Evolutionary conservation across 169 alveolate species (phyloP).

Genomic region (Cytauxzoon felis): DNA sequence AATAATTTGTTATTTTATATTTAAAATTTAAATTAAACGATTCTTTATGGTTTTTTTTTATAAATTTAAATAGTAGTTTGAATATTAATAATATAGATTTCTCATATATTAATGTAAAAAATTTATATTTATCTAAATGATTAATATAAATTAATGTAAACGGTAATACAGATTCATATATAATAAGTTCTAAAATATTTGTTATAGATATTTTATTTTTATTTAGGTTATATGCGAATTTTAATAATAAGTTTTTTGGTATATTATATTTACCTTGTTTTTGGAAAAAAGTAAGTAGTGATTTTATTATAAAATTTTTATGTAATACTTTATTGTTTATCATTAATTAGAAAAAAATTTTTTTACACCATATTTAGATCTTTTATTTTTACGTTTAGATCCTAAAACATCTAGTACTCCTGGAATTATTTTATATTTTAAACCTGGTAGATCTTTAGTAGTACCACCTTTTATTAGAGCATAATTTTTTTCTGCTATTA

Average conservation of each 20-base stretch:
- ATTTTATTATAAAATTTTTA: slow-evolving; percentile 1
- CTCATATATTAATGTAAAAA: not conserved
- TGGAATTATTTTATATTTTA: slow-evolving; percentile 46
- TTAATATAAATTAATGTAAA: not conserved
- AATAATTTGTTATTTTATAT: slow-evolving; percentile 5
- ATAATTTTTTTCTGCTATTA: slow-evolving; percentile 49
- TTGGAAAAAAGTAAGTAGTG: slow-evolving; percentile 6
- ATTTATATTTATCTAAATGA: slow-evolving; percentile 4
- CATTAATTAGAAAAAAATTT: not conserved
- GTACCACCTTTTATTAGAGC: slow-evolving; percentile 52
- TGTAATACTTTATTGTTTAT: not conserved
- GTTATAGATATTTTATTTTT: not conserved
- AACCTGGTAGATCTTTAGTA: slow-evolving; percentile 43
- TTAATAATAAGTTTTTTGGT: slow-evolving; percentile 12
- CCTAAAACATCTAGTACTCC: slow-evolving; percentile 41
- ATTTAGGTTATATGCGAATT: not conserved
- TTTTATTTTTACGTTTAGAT: slow-evolving; percentile 27
- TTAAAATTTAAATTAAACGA: slow-evolving; percentile 21
- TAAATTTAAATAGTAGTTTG: slow-evolving; percentile 3
- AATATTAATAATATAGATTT: slow-evolving; percentile 15
- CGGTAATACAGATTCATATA: slow-evolving; percentile 7
- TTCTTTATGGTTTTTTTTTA: slow-evolving; percentile 12
- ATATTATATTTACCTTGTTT: slow-evolving; percentile 16
- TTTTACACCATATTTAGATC: slow-evolving; percentile 65
- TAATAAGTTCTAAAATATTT: slow-evolving; percentile 15